phyloP scores from a whole-genome alignment of 371 early-diverging fungal species.

The Apophysomyces variabilis region DNA sequence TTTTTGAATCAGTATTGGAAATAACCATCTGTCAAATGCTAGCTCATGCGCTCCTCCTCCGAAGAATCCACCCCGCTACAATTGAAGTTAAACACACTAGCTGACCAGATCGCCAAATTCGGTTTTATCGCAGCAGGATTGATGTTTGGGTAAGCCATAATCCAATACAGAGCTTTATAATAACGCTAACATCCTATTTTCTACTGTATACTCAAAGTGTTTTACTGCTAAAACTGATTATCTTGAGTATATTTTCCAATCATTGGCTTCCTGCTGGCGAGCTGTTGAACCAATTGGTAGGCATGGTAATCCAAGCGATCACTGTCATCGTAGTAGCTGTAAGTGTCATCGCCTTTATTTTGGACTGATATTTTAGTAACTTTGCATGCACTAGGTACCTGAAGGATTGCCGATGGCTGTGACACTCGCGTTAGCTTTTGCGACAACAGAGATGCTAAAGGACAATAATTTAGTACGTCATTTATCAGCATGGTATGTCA shows the following conservation, averaged over 20 bases:
- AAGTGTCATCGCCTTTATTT: conserved; percentile 38
- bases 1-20: background rate
- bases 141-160: conserved; percentile 50
- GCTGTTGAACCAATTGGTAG: conserved; percentile 50
- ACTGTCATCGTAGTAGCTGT: conserved; percentile 71
- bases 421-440: conserved; percentile 79
- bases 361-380: background rate
- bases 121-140: conserved; percentile 66
- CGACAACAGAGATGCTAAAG: conserved; percentile 75
- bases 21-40: background rate
- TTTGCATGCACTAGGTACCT: conserved; percentile 55
- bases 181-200: conserved; percentile 13
- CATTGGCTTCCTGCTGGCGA: conserved; percentile 44
- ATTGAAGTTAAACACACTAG: conserved; percentile 70
- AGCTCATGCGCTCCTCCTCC: conserved; percentile 54
- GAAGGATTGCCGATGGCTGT: conserved; percentile 91
- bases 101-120: conserved; percentile 78
- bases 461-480: conserved; percentile 82
- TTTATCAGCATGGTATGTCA: conserved; percentile 64
- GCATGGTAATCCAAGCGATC: conserved; percentile 60
- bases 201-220: conserved; percentile 34
- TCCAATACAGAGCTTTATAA: background rate
- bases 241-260: conserved; percentile 46
- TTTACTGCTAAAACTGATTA: conserved; percentile 62
- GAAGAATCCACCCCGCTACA: conserved; percentile 78